Conservation (phyloP, 1,284 basidiomycete genomes). For the Calocybe gambosa region DNA sequence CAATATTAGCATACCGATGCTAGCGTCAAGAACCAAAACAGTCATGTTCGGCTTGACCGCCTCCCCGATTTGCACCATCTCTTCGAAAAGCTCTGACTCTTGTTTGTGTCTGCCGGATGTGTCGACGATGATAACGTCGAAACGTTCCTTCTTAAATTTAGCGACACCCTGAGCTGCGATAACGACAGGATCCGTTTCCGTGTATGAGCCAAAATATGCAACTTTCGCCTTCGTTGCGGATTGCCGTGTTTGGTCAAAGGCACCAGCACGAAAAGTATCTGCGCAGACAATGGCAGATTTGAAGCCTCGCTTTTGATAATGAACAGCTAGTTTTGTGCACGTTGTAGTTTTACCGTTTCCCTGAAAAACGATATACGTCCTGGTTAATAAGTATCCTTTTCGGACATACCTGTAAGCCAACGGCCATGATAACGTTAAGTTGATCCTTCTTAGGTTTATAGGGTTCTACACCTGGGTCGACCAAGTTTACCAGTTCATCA, state of each 20-base stretch:
- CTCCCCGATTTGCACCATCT: slow-evolving; percentile 95
- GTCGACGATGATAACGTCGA: slow-evolving; percentile 99
- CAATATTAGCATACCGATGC: slow-evolving; percentile 53
- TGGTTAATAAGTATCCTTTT: slow-evolving; percentile 7
- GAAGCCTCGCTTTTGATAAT: slow-evolving; percentile 97
- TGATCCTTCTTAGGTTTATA: slow-evolving; percentile 97
- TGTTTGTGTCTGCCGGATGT: slow-evolving; percentile 97
- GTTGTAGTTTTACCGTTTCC: slow-evolving; percentile 99
- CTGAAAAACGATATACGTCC: slow-evolving; percentile 31
- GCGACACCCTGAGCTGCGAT: slow-evolving; percentile 93
- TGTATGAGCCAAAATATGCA: slow-evolving; percentile 98
- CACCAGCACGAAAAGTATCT: slow-evolving; percentile 98
- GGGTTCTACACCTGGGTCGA: slow-evolving; percentile 91
- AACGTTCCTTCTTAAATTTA: slow-evolving; percentile 97
- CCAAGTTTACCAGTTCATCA: slow-evolving; percentile 92
- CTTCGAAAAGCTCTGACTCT: slow-evolving; percentile 93
- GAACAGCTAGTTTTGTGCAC: slow-evolving; percentile 94
- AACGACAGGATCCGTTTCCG: slow-evolving; percentile 95
- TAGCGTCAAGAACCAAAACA: slow-evolving; percentile 83
- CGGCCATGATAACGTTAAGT: slow-evolving; percentile 95
- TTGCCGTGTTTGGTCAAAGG: slow-evolving; percentile 96
- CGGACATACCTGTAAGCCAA: slow-evolving; percentile 77
- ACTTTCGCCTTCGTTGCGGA: slow-evolving; percentile 98
- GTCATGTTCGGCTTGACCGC: slow-evolving; percentile 96
- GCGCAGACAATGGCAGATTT: slow-evolving; percentile 99